Base-by-base conservation (phyloP, 495 filamentous ascomycete species). In the Penicillium herquei region DNA sequence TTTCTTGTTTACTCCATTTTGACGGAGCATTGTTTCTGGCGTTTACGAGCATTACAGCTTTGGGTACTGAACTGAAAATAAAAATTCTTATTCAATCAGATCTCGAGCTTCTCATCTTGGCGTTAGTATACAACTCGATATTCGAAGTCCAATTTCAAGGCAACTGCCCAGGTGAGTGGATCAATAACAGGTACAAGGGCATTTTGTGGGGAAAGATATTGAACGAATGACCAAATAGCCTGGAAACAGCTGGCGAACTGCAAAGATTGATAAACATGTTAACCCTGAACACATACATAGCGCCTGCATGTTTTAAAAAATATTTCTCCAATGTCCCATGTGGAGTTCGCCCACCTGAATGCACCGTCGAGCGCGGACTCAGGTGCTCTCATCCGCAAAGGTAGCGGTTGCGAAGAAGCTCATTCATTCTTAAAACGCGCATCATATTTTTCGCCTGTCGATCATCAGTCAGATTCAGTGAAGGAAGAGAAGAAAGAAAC, bases 391-490 rank as follows among this genome's bases (percentile, higher is more conserved):
- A 8, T 43, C 17, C 14, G 7, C 40, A 1, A 18, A n/a, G 7
- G 13, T 12, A 4, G 9, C 32, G n/a, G 46, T 35, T 1, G 10
- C 10, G 17, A 3, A 48, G 11, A 3, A 14, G 8, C 18, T 65
- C 37, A 63, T n/a, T 40, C 51, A 10, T 62, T 61, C 37, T 65
- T 56, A 14, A 75, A 76, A 0, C 70, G 71, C 34, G 66, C 66
- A 30, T 56, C 69, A 51, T 76, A 76, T 21, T 62, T 64, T 6
- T 71, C 68, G 13, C 69, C 72, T 76, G 17, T 13, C 6, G 14
- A 32, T 66, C 31, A 61, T 61, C 57, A 40, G 42, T 17, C n/a
- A 13, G 21, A 5, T 37, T 7, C 10, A 1, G 8, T 21, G 9
- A 16, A 17, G 6, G 32, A 4, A 31, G 31, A 26, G 21, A 26